Percentiles rank a stretch among this genome's conserved stretches.
Conservation (phyloP, 1,284 basidiomycete species). For the Vanrija humicola region DNA sequence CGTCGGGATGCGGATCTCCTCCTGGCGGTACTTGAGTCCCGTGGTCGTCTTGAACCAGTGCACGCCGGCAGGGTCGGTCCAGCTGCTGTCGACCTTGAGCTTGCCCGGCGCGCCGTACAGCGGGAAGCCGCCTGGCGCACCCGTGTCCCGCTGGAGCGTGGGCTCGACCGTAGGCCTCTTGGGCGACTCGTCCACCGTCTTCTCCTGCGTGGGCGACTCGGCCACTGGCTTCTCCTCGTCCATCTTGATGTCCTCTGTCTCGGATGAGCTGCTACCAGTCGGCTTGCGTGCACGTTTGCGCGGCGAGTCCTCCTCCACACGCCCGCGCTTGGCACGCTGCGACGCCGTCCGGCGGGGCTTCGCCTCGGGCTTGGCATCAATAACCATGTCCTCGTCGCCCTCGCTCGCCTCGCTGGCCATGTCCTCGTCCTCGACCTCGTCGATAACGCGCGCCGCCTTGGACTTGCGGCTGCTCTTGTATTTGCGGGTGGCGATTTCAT, state of each 20-base stretch:
- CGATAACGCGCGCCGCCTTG: not conserved
- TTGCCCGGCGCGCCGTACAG: not conserved
- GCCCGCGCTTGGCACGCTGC: constrained; percentile 5
- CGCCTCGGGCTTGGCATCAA: not conserved
- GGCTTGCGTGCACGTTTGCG: constrained; percentile 10
- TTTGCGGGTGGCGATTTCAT: not conserved
- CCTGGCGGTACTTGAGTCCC: constrained; percentile 7
- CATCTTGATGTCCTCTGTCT: not conserved
- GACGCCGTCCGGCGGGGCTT: too few species aligned
- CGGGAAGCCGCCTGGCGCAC: constrained; percentile 10
- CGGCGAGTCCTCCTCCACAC: constrained; percentile 7
- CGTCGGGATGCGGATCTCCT: constrained; percentile 9
- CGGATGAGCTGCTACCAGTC: not conserved
- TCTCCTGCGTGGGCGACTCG: not conserved
- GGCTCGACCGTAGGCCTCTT: not conserved
- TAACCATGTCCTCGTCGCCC: constrained; percentile 4
- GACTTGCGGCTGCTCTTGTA: not conserved
- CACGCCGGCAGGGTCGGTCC: constrained; percentile 15
- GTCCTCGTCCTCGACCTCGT: not conserved
- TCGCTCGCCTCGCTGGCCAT: not conserved
- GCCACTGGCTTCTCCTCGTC: not conserved
- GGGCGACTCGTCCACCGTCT: not conserved
- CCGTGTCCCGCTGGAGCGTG: not conserved
- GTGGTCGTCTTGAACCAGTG: constrained; percentile 5
- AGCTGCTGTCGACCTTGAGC: not conserved